Conservation (phyloP, 495 filamentous ascomycete species). For the Parachaetomium inaequale region DNA sequence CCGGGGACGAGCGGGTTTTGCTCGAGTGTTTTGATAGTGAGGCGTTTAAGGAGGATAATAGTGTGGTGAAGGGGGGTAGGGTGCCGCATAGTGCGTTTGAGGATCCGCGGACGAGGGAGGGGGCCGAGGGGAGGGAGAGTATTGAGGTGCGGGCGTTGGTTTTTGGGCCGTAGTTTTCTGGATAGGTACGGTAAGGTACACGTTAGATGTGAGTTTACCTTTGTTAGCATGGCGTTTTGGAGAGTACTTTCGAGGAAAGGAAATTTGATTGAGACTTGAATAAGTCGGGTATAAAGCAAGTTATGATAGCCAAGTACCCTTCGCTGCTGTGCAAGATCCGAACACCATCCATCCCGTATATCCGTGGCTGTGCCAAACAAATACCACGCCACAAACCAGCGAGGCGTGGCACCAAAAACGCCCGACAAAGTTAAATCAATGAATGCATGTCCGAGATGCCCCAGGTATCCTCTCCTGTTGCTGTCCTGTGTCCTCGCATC, state of each 20-base stretch:
- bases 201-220: no score
- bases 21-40: slow-evolving; percentile 80
- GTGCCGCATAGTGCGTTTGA: slow-evolving; percentile 80
- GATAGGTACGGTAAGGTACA: no score
- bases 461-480: background rate
- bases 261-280: background rate
- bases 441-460: background rate
- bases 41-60: slow-evolving; percentile 42
- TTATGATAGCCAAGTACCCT: background rate
- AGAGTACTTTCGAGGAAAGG: background rate
- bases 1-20: slow-evolving; percentile 66
- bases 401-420: background rate
- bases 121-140: slow-evolving; percentile 65
- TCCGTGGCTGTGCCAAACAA: background rate
- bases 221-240: background rate
- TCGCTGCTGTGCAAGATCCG: slow-evolving; percentile 1
- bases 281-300: slow-evolving; percentile 11
- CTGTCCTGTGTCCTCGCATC: background rate
- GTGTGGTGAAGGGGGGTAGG: slow-evolving; percentile 55
- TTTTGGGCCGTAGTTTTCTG: slow-evolving; percentile 57
- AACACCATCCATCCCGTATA: background rate
- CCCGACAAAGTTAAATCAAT: background rate
- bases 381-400: background rate
- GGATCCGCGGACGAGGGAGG: slow-evolving; percentile 62
- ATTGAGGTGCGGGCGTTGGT: slow-evolving; percentile 85